Percentiles rank a stretch among this genome's conserved stretches.
Evolutionary conservation across 768 basidiomycete genomes (phyloP).

Genomic region (Heimioporus sp.): DNA sequence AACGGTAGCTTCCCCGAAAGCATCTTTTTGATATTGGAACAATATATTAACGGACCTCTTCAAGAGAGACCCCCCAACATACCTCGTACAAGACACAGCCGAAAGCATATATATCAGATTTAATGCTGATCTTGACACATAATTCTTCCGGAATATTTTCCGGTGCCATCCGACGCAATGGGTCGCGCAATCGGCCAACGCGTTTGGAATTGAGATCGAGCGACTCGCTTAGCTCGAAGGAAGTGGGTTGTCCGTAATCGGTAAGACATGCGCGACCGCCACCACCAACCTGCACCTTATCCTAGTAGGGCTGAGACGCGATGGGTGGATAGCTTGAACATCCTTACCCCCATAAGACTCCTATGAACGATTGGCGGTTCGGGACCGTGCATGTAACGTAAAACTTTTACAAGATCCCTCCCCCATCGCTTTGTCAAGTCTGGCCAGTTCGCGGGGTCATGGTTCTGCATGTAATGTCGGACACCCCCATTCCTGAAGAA

Average conservation of each 20-base stretch:
- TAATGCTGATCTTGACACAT: slow-evolving; percentile 4
- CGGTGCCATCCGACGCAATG: slow-evolving; percentile 28
- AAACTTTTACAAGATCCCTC: slow-evolving; percentile 17
- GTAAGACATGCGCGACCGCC: slow-evolving; percentile 12
- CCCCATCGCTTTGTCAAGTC: slow-evolving; percentile 7
- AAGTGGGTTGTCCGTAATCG: slow-evolving; percentile 28
- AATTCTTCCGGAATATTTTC: slow-evolving; percentile 14
- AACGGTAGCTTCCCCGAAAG: slow-evolving; percentile 17
- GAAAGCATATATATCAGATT: slow-evolving; percentile 26
- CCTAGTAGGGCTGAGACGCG: slow-evolving; percentile 12
- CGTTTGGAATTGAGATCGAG: slow-evolving; percentile 18
- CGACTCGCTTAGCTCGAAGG: slow-evolving; percentile 20
- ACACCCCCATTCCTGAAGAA: slow-evolving; percentile 23
- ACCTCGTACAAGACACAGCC: slow-evolving; percentile 32
- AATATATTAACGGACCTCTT: not conserved
- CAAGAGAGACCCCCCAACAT: not conserved
- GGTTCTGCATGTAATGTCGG: slow-evolving; percentile 1
- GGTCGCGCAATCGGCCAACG: slow-evolving; percentile 12
- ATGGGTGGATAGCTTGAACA: not conserved
- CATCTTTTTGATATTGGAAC: slow-evolving; percentile 11
- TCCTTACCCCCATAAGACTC: slow-evolving; percentile 37
- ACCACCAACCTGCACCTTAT: slow-evolving; percentile 23
- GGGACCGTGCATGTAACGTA: slow-evolving; percentile 22
- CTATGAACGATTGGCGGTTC: slow-evolving; percentile 37
- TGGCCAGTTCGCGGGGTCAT: not conserved